phyloP scores from a whole-genome alignment of 768 basidiomycete genomes.

The Boletus fagicola region DNA sequence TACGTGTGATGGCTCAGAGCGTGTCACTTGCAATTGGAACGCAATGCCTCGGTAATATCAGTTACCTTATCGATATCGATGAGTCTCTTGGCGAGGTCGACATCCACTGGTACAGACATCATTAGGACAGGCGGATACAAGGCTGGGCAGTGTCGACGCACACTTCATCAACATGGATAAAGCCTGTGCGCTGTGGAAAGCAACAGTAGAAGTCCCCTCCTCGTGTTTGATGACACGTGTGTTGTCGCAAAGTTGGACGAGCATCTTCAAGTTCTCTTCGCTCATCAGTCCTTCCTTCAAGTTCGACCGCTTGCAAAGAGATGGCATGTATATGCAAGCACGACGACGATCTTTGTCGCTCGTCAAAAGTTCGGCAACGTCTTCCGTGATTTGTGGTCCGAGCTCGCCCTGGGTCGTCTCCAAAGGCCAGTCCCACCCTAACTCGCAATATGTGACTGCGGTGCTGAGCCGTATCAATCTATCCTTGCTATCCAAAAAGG shows the following conservation, averaged over 20 bases:
- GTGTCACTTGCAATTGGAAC: slow-evolving; percentile 16
- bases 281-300: slow-evolving; percentile 15
- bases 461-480: slow-evolving; percentile 24
- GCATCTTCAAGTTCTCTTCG: slow-evolving; percentile 16
- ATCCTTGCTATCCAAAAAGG: slow-evolving; percentile 17
- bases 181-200: slow-evolving; percentile 28
- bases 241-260: slow-evolving; percentile 22
- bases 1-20: not conserved
- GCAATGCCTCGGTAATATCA: slow-evolving; percentile 18
- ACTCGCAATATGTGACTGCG: slow-evolving; percentile 26
- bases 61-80: slow-evolving; percentile 17
- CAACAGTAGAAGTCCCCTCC: slow-evolving; percentile 19
- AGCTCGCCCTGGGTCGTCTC: slow-evolving; percentile 4
- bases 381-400: slow-evolving; percentile 1
- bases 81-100: slow-evolving; percentile 8
- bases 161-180: slow-evolving; percentile 26
- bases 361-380: slow-evolving; percentile 19
- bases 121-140: not conserved
- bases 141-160: not conserved
- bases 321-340: slow-evolving; percentile 29
- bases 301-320: slow-evolving; percentile 24
- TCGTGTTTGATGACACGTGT: slow-evolving; percentile 2
- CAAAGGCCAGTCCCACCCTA: slow-evolving; percentile 22
- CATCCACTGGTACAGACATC: slow-evolving; percentile 12
- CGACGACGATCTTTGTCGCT: slow-evolving; percentile 11